Conservation (phyloP, 768 basidiomycete species). For the Agaricus sinodeliciosus region DNA sequence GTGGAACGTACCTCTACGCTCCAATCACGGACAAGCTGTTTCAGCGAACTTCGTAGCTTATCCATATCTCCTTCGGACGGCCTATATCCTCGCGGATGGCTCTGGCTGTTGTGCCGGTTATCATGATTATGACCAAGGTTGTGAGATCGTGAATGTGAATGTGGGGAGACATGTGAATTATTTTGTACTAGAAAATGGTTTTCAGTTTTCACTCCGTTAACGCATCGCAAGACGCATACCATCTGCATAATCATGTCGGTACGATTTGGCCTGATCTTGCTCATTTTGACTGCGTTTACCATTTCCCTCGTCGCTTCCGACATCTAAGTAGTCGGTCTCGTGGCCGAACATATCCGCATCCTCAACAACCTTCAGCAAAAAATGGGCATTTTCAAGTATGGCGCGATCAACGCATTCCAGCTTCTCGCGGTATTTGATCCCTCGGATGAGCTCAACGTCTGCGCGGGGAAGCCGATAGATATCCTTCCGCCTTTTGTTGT, state of each 20-base stretch:
- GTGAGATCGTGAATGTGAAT: constrained; percentile 23
- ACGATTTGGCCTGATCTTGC: neutral
- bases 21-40: constrained; percentile 95
- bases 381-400: constrained; percentile 74
- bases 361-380: constrained; percentile 66
- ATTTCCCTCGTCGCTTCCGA: constrained; percentile 12
- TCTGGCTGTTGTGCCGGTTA: neutral
- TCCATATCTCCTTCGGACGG: constrained; percentile 79
- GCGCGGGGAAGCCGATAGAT: constrained; percentile 59
- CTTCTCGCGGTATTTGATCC: constrained; percentile 72
- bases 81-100: constrained; percentile 28
- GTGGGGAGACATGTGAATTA: constrained; percentile 14
- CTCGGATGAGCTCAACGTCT: constrained; percentile 64
- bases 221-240: neutral
- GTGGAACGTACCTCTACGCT: constrained; percentile 55
- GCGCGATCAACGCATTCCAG: constrained; percentile 75
- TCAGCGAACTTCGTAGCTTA: constrained; percentile 85
- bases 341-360: constrained; percentile 80
- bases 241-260: neutral
- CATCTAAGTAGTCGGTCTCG: constrained; percentile 28
- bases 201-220: neutral
- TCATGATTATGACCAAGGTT: constrained; percentile 22
- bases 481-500: constrained; percentile 68
- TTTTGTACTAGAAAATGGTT: neutral
- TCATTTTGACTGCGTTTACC: constrained; percentile 7